Percentiles rank a stretch among this genome's conserved stretches.
These are phyloP conservation scores for Aspergillus homomorphus DNA, from an alignment of 495 filamentous ascomycete species.

Conservation along the genomic window DNA sequence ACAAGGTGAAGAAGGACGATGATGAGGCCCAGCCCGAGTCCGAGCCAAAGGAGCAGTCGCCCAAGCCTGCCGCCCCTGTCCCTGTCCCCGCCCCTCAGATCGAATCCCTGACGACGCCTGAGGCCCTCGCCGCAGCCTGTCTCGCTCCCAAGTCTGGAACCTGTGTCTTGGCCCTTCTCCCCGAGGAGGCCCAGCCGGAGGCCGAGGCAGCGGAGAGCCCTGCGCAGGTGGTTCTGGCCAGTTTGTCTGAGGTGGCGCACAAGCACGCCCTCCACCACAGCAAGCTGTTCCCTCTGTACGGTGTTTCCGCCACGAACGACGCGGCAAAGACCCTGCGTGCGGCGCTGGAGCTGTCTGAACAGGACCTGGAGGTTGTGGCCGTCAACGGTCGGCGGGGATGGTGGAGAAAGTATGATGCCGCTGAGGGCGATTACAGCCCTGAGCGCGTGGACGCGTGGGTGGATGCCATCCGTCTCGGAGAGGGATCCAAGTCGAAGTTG, in stretches of 20 bases:
- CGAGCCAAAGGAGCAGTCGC: constrained; percentile 27
- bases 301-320: constrained; percentile 62
- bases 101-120: constrained; percentile 51
- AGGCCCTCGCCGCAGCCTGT: constrained; percentile 66
- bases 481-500: constrained; percentile 75
- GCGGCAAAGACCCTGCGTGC: constrained; percentile 54
- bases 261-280: constrained; percentile 63
- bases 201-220: constrained; percentile 39
- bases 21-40: constrained; percentile 12
- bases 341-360: constrained; percentile 55
- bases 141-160: constrained; percentile 73
- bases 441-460: constrained; percentile 77
- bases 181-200: constrained; percentile 49
- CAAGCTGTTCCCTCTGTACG: constrained; percentile 79
- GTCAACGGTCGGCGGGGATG: constrained; percentile 81
- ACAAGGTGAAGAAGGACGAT: background rate
- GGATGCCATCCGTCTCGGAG: constrained; percentile 81
- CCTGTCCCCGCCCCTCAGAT: constrained; percentile 41
- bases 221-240: constrained; percentile 56
- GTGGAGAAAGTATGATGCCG: constrained; percentile 68
- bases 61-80: constrained; percentile 48
- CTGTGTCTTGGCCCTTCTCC: constrained; percentile 80
- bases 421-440: constrained; percentile 52
- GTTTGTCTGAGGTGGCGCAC: constrained; percentile 69
- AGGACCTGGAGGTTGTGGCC: constrained; percentile 63